Percentiles rank a stretch among this genome's conserved stretches.
Evolutionary conservation across 177 flowering plant genomes (phyloP).

Genomic region (Vitis hybrid): DNA sequence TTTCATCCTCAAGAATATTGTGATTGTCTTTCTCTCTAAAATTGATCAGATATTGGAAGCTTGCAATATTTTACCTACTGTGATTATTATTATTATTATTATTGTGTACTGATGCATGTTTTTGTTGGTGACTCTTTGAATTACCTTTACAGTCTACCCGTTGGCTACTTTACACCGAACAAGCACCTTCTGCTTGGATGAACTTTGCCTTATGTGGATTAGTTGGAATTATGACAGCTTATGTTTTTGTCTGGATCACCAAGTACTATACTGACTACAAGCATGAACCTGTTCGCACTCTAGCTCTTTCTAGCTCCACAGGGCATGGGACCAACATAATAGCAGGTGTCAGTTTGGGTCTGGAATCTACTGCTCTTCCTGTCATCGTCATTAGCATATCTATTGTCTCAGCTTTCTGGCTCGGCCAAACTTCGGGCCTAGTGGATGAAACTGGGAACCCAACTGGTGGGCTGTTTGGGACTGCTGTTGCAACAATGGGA

Average conservation of each 20-base stretch:
- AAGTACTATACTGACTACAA: conserved; percentile 97
- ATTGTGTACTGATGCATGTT: conserved; percentile 3
- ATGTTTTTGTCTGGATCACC: conserved; percentile 88
- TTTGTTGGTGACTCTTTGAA: conserved; percentile 10
- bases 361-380: conserved; percentile 98
- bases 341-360: conserved; percentile 96
- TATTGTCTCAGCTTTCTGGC: conserved; percentile 88
- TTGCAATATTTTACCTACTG: not conserved
- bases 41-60: not conserved
- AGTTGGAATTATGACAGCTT: conserved; percentile 94
- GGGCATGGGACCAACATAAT: conserved; percentile 99
- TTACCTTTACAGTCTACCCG: conserved; percentile 81
- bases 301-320: conserved; percentile 93
- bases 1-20: not conserved
- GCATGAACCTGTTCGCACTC: conserved; percentile 91
- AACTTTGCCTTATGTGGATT: conserved; percentile 94
- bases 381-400: conserved; percentile 89
- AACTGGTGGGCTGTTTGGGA: conserved; percentile 95
- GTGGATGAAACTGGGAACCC: conserved; percentile 89
- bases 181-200: conserved; percentile 98
- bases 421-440: conserved; percentile 92
- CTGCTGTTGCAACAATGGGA: conserved; percentile 99
- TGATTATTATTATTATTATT: not conserved
- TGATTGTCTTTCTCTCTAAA: not conserved
- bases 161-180: conserved; percentile 91